Evolutionary conservation across 1,284 basidiomycete genomes (phyloP), one percentile per base, ranked within the genome.

Genomic region (Hypsizygus ulmarius): DNA sequence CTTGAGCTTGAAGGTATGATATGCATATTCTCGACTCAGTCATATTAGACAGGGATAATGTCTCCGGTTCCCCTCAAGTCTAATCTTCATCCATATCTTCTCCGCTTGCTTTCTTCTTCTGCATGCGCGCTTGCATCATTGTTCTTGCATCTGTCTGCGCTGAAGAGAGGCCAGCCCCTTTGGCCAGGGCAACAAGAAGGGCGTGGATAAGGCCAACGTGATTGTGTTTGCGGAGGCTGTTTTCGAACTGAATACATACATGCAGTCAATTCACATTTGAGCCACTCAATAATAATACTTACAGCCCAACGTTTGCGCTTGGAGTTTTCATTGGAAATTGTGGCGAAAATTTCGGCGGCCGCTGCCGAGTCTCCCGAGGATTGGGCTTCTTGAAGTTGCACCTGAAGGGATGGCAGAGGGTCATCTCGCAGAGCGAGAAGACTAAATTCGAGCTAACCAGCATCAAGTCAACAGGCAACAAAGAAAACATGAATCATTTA

Each of bases 271-370:
- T 55, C 47, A 38, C 39, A 51, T 34, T 34, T 44, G 39, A 14
- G 51, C 39, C 55, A 37, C 39, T 43, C 16, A 25, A 46, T 35
- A 5, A 16, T 33, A 36, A 39, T 51, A 63, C 70, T 72, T 61
- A 94, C 88, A 39, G 84, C 81, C 83, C 93, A 95, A 38, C 82
- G 76, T 55, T 84, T 78, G 18, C 87, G 78, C 69, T 95, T 93
- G 11, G 75, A 70, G 49, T 79, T 82, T 67, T 95, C 93, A 40
- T 84, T 82, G n/a, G 78, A 73, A 43, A 95, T 76, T 59, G 72
- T 80, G 27, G 80, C 75, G 19, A 81, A 62, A 27, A 87, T 57
- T 43, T 84, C 80, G 12, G 73, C 72, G 42, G 75, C 73, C 58
- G 73, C 67, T 28, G 68, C 55, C 16, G 70, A 69, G 30, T 75